phyloP scores from a whole-genome alignment of 2,329 filamentous ascomycete genomes.

The Ophiosphaerella herpotricha region DNA sequence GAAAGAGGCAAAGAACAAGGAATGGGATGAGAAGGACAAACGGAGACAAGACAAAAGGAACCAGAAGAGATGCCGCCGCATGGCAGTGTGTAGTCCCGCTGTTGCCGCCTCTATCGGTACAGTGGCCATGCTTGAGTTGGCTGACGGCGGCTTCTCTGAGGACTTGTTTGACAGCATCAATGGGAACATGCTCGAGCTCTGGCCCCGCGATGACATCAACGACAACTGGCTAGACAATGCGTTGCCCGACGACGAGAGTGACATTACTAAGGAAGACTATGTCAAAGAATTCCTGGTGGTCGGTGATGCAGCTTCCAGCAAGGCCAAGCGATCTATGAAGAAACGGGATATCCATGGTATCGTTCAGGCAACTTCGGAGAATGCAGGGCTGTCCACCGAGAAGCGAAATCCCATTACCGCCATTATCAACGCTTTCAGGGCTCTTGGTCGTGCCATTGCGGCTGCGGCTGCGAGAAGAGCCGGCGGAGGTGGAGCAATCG shows the following conservation, averaged over 20 bases:
- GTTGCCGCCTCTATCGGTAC: conserved; percentile 11
- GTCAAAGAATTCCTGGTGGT: conserved; percentile 5
- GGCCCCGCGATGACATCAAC: conserved; percentile 8
- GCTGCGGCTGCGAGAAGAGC: conserved; percentile 1
- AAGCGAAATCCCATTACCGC: conserved; percentile 2
- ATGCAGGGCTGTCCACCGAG: background rate
- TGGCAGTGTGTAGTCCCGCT: conserved; percentile 8
- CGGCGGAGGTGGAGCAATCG: background rate
- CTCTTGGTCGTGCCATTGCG: background rate
- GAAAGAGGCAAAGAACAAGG: conserved; percentile 5
- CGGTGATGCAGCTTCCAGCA: conserved; percentile 7
- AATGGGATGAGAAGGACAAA: conserved; percentile 11
- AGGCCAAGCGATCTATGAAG: conserved; percentile 7
- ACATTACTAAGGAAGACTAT: conserved; percentile 8
- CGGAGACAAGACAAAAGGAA: conserved; percentile 5
- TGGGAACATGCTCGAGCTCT: conserved; percentile 9
- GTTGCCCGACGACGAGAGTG: conserved; percentile 5
- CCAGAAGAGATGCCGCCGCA: conserved; percentile 8
- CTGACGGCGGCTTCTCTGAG: conserved; percentile 10
- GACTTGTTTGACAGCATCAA: conserved; percentile 12
- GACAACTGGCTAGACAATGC: conserved; percentile 8
- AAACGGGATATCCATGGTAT: background rate
- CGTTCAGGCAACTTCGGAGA: conserved; percentile 1
- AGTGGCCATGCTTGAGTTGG: conserved; percentile 11
- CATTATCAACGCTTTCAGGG: conserved; percentile 2